These are phyloP conservation scores for Prunella vulgaris DNA, from an alignment of 257 asterid genomes.

Conservation along the genomic window DNA sequence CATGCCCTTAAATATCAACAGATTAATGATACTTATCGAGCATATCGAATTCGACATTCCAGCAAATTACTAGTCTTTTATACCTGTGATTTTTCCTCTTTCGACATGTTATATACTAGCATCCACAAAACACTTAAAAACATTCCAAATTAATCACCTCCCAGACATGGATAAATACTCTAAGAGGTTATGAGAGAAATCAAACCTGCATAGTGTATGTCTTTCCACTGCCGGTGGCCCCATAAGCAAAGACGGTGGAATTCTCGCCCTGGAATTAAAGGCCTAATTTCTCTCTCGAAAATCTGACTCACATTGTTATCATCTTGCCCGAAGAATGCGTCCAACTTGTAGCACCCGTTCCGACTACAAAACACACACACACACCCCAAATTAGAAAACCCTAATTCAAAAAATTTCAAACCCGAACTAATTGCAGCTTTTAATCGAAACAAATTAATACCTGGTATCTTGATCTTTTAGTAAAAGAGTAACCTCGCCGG, in stretches of 20 bases:
- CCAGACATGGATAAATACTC: not conserved
- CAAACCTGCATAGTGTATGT: slow-evolving; percentile 92
- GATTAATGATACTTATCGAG: too few species aligned
- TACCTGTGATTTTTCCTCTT: not conserved
- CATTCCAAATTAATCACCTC: not conserved
- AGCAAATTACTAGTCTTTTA: not conserved
- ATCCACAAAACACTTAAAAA: not conserved
- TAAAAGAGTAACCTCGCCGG: slow-evolving; percentile 58
- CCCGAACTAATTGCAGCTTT: not conserved
- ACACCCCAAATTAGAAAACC: too few species aligned
- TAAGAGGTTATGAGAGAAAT: not conserved
- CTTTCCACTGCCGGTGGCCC: slow-evolving; percentile 98
- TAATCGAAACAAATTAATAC: slow-evolving; percentile 22
- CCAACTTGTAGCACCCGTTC: slow-evolving; percentile 73
- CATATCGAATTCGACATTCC: not conserved
- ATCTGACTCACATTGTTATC: slow-evolving; percentile 55
- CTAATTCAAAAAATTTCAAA: not conserved
- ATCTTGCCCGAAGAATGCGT: slow-evolving; percentile 59
- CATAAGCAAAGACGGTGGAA: slow-evolving; percentile 85
- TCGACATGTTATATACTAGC: not conserved
- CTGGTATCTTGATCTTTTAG: slow-evolving; percentile 74
- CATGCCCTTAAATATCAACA: too few species aligned
- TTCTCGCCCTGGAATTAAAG: slow-evolving; percentile 74
- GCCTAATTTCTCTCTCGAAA: slow-evolving; percentile 69
- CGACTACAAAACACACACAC: slow-evolving; percentile 46